Evolutionary conservation across 257 asterid species (phyloP), one percentile per base, ranked within the genome.

Genomic region (Penstemon davidsonii): DNA sequence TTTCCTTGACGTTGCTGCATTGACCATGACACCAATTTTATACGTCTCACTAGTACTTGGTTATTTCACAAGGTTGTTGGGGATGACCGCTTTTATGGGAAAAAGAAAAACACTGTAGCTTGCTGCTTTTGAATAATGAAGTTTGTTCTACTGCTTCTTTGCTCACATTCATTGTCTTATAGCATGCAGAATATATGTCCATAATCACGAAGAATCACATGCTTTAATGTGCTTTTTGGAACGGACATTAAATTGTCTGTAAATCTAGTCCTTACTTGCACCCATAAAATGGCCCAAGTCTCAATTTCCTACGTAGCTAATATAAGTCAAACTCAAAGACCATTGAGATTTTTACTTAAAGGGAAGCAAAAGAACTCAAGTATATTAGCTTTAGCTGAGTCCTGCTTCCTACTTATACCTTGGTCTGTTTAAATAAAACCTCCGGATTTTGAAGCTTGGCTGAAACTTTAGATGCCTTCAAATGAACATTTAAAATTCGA

Each of bases 231-330:
- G 44, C 44, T 56, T 56, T 56, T 56, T 42, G 38, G 38, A 41
- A 19, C 36, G 42, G 46, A 46, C 62, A 60, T 50, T 37, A 61
- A 56, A 7, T 57, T 38, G 43, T 56, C 55, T 51, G 47, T 52
- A 15, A 42, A 73, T 66, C 9, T 40, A 2, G 45, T 41, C 51
- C 18, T 18, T 3, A 15, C 45, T 38, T 57, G 44, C 44, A 11
- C 19, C 10, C 12, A 57, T 6, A 57, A 45, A 57, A 4, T 37
- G 4, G 45, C 18, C 39, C 8, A 36, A 37, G 12, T 12, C 37
- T 40, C 47, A 13, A 59, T 39, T 59, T 59, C 49, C 50, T 59
- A 46, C 33, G 37, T 8, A 11, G 3, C 13, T 57, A 11, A 57
- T 40, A 11, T 40, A n/a, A 6, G 4, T 39, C 19, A 39, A 40